phyloP scores from a whole-genome alignment of 768 basidiomycete species.

The Cystofilobasidium bisporidii region DNA sequence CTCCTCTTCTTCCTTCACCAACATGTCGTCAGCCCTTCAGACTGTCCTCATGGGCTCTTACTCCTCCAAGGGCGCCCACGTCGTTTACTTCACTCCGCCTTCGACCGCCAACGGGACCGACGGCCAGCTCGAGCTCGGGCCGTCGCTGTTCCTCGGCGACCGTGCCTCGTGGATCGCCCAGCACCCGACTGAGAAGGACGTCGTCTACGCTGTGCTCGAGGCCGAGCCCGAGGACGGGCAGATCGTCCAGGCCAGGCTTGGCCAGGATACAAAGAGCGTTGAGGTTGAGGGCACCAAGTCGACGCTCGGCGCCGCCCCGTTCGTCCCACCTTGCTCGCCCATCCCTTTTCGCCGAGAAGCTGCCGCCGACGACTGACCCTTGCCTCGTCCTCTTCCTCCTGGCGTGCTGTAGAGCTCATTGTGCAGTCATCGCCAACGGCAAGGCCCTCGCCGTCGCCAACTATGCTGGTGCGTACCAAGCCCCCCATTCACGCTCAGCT shows the following conservation, averaged over 20 bases:
- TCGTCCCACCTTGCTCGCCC: neutral
- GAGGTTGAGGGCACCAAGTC: neutral
- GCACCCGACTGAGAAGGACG: conserved; percentile 8
- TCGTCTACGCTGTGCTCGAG: conserved; percentile 23
- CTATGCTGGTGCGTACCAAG: neutral
- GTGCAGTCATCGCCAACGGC: conserved; percentile 1
- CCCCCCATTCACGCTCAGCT: too few relatives aligned
- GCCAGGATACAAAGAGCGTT: neutral
- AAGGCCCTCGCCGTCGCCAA: neutral
- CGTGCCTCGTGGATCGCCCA: conserved; percentile 16
- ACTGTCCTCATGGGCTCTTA: conserved; percentile 19
- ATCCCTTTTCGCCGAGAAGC: neutral
- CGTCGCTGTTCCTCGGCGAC: neutral
- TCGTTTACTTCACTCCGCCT: conserved; percentile 16
- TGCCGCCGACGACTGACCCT: neutral
- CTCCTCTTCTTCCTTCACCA: neutral
- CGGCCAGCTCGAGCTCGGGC: conserved; percentile 19
- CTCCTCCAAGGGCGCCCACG: conserved; percentile 1
- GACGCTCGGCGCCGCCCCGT: conserved; percentile 16
- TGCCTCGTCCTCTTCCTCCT: neutral
- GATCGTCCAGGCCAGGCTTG: conserved; percentile 5
- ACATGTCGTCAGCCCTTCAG: neutral
- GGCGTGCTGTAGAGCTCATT: neutral
- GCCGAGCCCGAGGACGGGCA: conserved; percentile 13
- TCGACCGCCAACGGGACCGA: conserved; percentile 6